Base-by-base conservation (phyloP, 352 stramenopile species). In the Phytopythium sindhum region DNA sequence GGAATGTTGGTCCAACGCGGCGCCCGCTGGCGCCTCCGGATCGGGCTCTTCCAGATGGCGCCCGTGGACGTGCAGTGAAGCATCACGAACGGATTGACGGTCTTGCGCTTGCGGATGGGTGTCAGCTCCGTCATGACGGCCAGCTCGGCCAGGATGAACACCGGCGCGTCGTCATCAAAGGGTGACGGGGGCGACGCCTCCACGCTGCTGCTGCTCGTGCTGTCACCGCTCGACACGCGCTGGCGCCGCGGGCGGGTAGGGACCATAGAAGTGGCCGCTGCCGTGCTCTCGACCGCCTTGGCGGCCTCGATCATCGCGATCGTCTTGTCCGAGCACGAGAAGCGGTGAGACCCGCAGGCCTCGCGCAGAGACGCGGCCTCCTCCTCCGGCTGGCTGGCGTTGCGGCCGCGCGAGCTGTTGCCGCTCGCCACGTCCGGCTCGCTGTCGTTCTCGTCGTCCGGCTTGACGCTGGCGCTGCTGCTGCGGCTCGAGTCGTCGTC, bases 21-120 rank as follows among this genome's bases (percentile, higher is more conserved):
- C 53, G 81, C 74, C 12, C 54, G 57, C n/a, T 82, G 64, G 51
- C 73, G 73, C 33, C 71, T 71, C 29, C 70, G 62, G 12, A 86
- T 70, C 2, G 73, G 71, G 35, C 78, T 86, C 48, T 86, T 86
- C 78, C 75, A 86, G 2, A 71, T 60, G 8, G 44, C 33, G 63
- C 67, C 62, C n/a, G 56, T 71, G 11, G 67, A 60, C 14, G 69
- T 56, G 24, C 65, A 76, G 57, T 72, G 78, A 42, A 86, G 51
- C 21, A 80, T 45, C 56, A 86, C 59, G 51, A 84, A 86, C n/a
- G 78, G 74, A 59, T 87, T 87, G 52, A 87, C 78, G 52, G 55
- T 68, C 66, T 84, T 85, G 45, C 75, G 78, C 50, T 78, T 79
- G 56, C 78, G 78, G 51, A 86, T 79, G 37, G 78, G 75, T n/a